Evolutionary conservation across 2,329 filamentous ascomycete species (phyloP).

Genomic region (Trichoderma sp.): DNA sequence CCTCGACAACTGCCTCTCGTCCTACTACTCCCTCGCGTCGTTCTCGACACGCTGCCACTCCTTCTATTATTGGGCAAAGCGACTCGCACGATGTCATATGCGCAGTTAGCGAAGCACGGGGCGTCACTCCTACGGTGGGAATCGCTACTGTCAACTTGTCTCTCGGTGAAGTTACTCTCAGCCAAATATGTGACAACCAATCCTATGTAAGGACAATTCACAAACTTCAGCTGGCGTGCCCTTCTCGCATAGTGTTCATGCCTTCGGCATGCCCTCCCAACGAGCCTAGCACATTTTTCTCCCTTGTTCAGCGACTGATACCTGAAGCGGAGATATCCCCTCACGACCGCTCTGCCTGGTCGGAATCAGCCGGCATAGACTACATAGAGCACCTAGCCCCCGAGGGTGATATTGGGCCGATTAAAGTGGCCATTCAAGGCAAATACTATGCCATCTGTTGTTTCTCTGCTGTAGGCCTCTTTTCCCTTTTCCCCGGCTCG

Average conservation of each 20-base stretch:
- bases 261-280: constrained; percentile 63
- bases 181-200: constrained; percentile 89
- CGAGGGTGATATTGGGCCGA: constrained; percentile 71
- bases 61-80: constrained; percentile 42
- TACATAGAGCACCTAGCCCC: constrained; percentile 79
- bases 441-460: constrained; percentile 84
- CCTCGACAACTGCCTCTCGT: constrained; percentile 26
- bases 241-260: constrained; percentile 76
- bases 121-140: constrained; percentile 78
- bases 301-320: constrained; percentile 63
- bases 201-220: constrained; percentile 86
- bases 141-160: constrained; percentile 84
- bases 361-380: constrained; percentile 71
- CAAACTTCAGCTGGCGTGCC: constrained; percentile 77
- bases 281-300: constrained; percentile 68
- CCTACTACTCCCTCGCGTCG: constrained; percentile 44
- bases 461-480: constrained; percentile 69
- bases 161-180: constrained; percentile 78
- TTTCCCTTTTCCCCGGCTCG: background rate
- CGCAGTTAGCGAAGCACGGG: constrained; percentile 83
- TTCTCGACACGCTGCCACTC: constrained; percentile 39
- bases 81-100: constrained; percentile 75
- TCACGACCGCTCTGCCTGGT: constrained; percentile 79
- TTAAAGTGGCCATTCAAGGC: constrained; percentile 75
- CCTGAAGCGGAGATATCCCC: constrained; percentile 37